Evolutionary conservation across 805 yeast species (phyloP), one percentile per base, ranked within the genome.

Genomic region (Cyberlindnera saturnus): DNA sequence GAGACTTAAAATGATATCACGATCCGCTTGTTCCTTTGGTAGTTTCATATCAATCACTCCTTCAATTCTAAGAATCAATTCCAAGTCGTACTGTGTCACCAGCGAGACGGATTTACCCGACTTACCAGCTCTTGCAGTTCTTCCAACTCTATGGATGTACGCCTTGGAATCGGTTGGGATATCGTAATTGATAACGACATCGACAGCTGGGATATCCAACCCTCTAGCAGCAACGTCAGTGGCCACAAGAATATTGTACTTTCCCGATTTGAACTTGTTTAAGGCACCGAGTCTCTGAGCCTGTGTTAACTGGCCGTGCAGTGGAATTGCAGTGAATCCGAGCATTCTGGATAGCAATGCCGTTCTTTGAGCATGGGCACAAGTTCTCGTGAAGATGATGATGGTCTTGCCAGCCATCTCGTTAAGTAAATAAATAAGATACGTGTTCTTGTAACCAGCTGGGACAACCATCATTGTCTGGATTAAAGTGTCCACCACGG

Each of bases 181-280:
- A 58, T 93, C 98, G 58, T 77, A 93, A 61, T 93, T 93, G 26
- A 93, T 67, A 19, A 93, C 98, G 52, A 91, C 69, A 59, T 82
- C 91, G 3, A 93, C 99, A 9, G 79, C 73, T 10, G 98, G 99
- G 44, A 93, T 93, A 73, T 93, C 99, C 51, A 93, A 74, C 62
- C 99, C 99, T 77, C 99, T 80, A 23, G 96, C 82, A 3, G 96
- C 99, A 18, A 93, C 97, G 62, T 85, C 95, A 2, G 95, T 85
- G 13, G 93, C 93, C 10, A 85, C 85, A 36, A 85, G 64, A 40
- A 85, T 83, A 40, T 74, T 73, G 53, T 82, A 73, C 39, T 73
- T 76, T 10, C 90, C 88, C 8, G 86, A 70, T 60, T 85, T 86
- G 67, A 86, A 86, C 55, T 84, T 77, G 62, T 85, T 86, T 51